Percentiles rank a stretch among this genome's conserved stretches.
Evolutionary conservation across 2,329 filamentous ascomycete species (phyloP).

Genomic region (Anthostomella pinea): DNA sequence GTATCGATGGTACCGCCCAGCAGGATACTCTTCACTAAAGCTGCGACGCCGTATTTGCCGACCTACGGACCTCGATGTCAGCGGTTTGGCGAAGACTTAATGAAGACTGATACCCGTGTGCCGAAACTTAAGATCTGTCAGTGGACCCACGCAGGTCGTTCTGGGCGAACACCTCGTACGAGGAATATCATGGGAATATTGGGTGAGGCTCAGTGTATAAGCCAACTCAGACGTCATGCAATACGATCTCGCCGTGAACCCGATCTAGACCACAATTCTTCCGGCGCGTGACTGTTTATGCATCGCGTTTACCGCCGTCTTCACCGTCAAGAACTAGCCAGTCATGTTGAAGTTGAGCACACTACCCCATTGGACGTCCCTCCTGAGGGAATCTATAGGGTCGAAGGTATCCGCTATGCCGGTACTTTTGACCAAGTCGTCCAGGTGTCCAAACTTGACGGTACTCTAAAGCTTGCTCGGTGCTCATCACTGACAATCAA

Average conservation of each 20-base stretch:
- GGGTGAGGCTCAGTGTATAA: constrained; percentile 40
- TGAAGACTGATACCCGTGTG: too few relatives aligned
- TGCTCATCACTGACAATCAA: too few relatives aligned
- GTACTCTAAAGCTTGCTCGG: too few relatives aligned
- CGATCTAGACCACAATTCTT: constrained; percentile 19
- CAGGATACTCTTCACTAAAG: constrained; percentile 55
- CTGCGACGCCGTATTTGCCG: constrained; percentile 50
- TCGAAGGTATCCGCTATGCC: constrained; percentile 55
- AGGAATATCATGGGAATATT: too few relatives aligned
- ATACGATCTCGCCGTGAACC: constrained; percentile 8
- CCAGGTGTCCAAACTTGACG: constrained; percentile 46
- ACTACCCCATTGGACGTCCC: constrained; percentile 46
- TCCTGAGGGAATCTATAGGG: constrained; percentile 45
- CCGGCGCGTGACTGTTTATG: constrained; percentile 34
- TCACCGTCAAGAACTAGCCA: constrained; percentile 49
- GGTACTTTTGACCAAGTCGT: constrained; percentile 56
- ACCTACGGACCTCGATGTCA: constrained; percentile 18
- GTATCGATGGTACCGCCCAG: constrained; percentile 51
- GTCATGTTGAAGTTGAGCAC: constrained; percentile 58
- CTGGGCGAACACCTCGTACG: too few relatives aligned
- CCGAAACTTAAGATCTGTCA: too few relatives aligned
- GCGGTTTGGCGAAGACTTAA: background rate
- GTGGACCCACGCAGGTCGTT: too few relatives aligned
- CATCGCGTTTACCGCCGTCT: constrained; percentile 47
- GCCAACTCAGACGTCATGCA: constrained; percentile 36